Percentiles rank a stretch among this genome's conserved stretches.
Evolutionary conservation across 2,329 filamentous ascomycete species (phyloP).

Genomic region (Pseudopyricularia javanii): DNA sequence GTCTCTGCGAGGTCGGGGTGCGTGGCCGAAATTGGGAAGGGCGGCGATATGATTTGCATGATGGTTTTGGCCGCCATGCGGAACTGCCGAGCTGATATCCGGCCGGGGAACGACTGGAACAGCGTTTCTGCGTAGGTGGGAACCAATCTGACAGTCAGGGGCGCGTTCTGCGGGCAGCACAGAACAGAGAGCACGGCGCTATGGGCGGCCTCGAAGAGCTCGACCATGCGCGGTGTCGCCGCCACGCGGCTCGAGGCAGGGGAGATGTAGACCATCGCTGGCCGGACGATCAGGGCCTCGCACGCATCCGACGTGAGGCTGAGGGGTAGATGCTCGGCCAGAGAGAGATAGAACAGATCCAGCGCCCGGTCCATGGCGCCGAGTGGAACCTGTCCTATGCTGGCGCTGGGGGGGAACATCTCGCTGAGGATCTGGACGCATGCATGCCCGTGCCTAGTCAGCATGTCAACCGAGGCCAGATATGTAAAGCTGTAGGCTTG

Average conservation of each 20-base stretch:
- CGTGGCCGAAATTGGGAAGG: conserved; percentile 58
- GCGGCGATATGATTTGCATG: conserved; percentile 69
- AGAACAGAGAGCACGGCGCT: conserved; percentile 70
- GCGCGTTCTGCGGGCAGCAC: conserved; percentile 64
- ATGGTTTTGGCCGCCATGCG: conserved; percentile 78
- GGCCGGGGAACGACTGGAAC: conserved; percentile 65
- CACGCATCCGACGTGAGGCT: conserved; percentile 53
- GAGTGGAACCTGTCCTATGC: conserved; percentile 41
- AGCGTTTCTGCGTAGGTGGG: conserved; percentile 77
- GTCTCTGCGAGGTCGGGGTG: conserved; percentile 72
- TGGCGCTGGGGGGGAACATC: conserved; percentile 29
- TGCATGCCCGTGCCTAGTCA: conserved; percentile 57
- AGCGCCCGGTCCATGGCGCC: conserved; percentile 49
- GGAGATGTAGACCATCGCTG: conserved; percentile 60
- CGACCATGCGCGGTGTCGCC: conserved; percentile 31
- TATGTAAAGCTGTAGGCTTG: conserved; percentile 79
- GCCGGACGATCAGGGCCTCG: conserved; percentile 61
- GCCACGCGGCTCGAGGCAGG: conserved; percentile 12
- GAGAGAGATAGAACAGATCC: conserved; percentile 83
- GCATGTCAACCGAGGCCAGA: conserved; percentile 68
- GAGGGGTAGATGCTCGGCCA: conserved; percentile 71
- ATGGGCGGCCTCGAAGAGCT: conserved; percentile 80
- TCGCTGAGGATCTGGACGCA: conserved; percentile 54
- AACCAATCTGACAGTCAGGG: conserved; percentile 57
- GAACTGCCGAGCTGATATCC: conserved; percentile 76